phyloP scores from a whole-genome alignment of 2,329 filamentous ascomycete species.

The Tolypocladium cylindrosporum region DNA sequence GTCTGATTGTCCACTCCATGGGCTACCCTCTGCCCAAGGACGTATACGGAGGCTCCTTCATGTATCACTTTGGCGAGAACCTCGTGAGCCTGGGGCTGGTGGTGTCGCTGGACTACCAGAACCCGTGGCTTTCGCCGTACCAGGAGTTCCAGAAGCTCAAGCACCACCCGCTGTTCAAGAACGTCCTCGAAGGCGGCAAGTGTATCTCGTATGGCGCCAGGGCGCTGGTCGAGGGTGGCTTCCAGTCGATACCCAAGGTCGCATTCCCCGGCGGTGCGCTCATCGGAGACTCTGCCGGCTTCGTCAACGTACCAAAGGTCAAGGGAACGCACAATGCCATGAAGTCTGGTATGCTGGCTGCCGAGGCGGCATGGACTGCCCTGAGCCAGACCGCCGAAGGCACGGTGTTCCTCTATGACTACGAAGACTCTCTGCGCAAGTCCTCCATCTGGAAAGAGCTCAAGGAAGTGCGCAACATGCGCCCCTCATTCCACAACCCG shows the following conservation, averaged over 20 bases:
- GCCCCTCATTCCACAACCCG: slow-evolving; percentile 82
- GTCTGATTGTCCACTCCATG: slow-evolving; percentile 79
- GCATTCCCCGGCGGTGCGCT: slow-evolving; percentile 92
- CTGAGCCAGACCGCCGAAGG: slow-evolving; percentile 48
- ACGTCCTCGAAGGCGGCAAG: slow-evolving; percentile 87
- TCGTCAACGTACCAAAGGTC: slow-evolving; percentile 96
- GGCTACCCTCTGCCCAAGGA: slow-evolving; percentile 82
- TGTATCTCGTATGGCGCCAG: slow-evolving; percentile 95
- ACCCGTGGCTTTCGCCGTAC: slow-evolving; percentile 94
- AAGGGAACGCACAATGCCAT: slow-evolving; percentile 98
- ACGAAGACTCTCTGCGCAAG: slow-evolving; percentile 78
- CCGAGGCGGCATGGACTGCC: slow-evolving; percentile 78
- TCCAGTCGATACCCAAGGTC: slow-evolving; percentile 95
- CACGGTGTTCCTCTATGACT: slow-evolving; percentile 86
- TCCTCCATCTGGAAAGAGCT: slow-evolving; percentile 91
- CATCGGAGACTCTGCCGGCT: slow-evolving; percentile 92
- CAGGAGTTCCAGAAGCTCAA: slow-evolving; percentile 98
- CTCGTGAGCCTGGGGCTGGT: slow-evolving; percentile 87
- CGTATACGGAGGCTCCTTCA: slow-evolving; percentile 95
- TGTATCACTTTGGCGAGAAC: slow-evolving; percentile 99
- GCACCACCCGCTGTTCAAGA: slow-evolving; percentile 83
- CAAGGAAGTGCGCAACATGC: slow-evolving; percentile 93
- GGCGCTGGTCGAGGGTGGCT: slow-evolving; percentile 86
- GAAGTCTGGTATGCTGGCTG: slow-evolving; percentile 93
- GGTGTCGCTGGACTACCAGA: slow-evolving; percentile 87